phyloP scores from a whole-genome alignment of 1,284 basidiomycete genomes.

The Coniferiporia sulphurascens region DNA sequence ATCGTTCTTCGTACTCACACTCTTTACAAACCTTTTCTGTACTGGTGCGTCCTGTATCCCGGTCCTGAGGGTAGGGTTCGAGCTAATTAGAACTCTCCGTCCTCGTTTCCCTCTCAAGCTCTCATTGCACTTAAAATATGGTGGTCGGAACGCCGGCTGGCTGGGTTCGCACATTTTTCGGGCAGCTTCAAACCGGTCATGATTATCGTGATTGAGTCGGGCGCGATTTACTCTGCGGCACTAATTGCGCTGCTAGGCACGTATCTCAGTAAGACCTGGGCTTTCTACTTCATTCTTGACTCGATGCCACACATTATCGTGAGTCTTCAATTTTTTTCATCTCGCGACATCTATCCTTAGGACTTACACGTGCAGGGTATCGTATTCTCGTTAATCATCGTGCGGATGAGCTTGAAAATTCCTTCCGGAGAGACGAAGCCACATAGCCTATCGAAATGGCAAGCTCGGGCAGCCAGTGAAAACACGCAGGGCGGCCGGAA shows the following conservation, averaged over 20 bases:
- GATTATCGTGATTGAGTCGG: slow-evolving; percentile 15
- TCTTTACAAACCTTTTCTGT: slow-evolving; percentile 14
- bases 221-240: slow-evolving; percentile 14
- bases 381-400: slow-evolving; percentile 17
- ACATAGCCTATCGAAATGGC: no score
- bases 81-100: not conserved
- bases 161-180: not conserved
- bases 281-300: slow-evolving; percentile 17
- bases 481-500: not conserved
- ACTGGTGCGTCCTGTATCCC: slow-evolving; percentile 20
- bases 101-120: not conserved
- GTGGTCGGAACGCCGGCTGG: slow-evolving; percentile 8
- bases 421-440: not conserved
- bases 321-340: not conserved
- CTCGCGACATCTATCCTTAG: not conserved
- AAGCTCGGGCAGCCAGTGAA: not conserved
- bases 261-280: slow-evolving; percentile 8
- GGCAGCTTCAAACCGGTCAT: slow-evolving; percentile 1
- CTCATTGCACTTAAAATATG: slow-evolving; percentile 16
- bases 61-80: not conserved
- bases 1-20: slow-evolving; percentile 21
- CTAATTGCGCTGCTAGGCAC: slow-evolving; percentile 13
- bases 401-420: slow-evolving; percentile 2
- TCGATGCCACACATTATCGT: slow-evolving; percentile 18
- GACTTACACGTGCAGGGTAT: slow-evolving; percentile 8